Base-by-base conservation (phyloP, 306 rosid species). In the Hippophae gyantsensis region DNA sequence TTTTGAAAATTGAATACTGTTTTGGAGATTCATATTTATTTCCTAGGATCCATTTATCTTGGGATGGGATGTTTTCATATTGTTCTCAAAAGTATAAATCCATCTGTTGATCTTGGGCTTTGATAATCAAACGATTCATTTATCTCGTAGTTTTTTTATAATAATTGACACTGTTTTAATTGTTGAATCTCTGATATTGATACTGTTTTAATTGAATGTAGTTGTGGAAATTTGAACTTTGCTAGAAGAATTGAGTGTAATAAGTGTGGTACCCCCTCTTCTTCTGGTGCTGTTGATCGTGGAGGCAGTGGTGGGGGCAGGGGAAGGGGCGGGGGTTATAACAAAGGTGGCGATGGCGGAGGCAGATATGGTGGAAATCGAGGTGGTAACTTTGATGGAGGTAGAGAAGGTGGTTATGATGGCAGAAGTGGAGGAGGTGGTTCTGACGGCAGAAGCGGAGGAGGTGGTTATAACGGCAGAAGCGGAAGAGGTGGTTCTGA, bases 211-310 rank as follows among this genome's bases (percentile, higher is more conserved):
- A 2, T 27, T 62, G 69, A 5, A 50, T 74, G 53, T 77, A 93
- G 99, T 67, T 93, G 99, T 79, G 99, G 87, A 59, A 93, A 93
- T 70, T 9, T 81, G 78, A 93, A 93, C 75, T 93, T 93, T 76
- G 95, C 95, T 10, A 93, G 97, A 79, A 83, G 99, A 74, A 72
- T 64, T 50, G 99, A 93, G 79, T 93, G 99, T 76, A 93, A 93
- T 78, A 93, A 93, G 81, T 93, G 99, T 26, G 94, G 95, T 47
- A 48, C 99, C 48, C 99, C 97, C 42, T 71, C 89, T 54, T 95
- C 97, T 42, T 59, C 81, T 38, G 87, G 89, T 50, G 77, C 60
- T 52, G 80, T 68, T 12, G 90, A 56, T 55, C 38, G 38, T 27
- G 38, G 38, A 27, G 38, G 38, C 4, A 27, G 2, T 27, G 81